Base-by-base conservation (phyloP, 495 filamentous ascomycete genomes). In the Tetracladium setigerum region DNA sequence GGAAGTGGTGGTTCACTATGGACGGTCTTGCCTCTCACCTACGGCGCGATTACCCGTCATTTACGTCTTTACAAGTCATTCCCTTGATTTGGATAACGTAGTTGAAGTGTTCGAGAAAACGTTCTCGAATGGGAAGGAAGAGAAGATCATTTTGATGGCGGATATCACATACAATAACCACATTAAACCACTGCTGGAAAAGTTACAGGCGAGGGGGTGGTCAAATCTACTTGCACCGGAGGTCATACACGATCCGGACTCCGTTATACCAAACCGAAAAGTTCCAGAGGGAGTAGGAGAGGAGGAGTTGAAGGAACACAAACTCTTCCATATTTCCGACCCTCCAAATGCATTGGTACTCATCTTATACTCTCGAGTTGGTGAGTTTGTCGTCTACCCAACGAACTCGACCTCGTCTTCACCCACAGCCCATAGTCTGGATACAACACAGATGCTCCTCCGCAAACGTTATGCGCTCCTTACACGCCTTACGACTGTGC, bases 1-100 rank as follows among this genome's bases (percentile, higher is more conserved):
- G 5, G 84, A 97, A 43, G 88, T 86, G 4, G 84, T 97, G 4
- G 86, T 99, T 14, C 92, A 99, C 62, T 99, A 97, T 57, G 92
- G 92, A 17, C 76, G 91, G 35, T 82, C 89, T 0, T 99, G 92
- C 62, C 70, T 99, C 18, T 95, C 87, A 1, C 94, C 92, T 1
- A 95, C 91, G 0, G 84, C 87, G 4, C 72, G 90, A 42, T 67
- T 99, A 13, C 88, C 94, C 0, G 88, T 97, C 18, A 83, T 96
- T 46, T 88, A 97, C 59, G 79, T 96, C 44, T 99, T 95, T 61
- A 97, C 92, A 0, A 69, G 67, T 18, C 82, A 82, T 39, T 58
- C 71, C 0, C 72, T 98, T 22, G 66, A 79, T 27, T 64, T 81
- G 13, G 69, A 78, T 9, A 56, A 66, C 1, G 69, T 84, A 0